Evolutionary conservation across 306 rosid genomes (phyloP), one percentile per base, ranked within the genome.

Genomic region (Crotalaria pallida): DNA sequence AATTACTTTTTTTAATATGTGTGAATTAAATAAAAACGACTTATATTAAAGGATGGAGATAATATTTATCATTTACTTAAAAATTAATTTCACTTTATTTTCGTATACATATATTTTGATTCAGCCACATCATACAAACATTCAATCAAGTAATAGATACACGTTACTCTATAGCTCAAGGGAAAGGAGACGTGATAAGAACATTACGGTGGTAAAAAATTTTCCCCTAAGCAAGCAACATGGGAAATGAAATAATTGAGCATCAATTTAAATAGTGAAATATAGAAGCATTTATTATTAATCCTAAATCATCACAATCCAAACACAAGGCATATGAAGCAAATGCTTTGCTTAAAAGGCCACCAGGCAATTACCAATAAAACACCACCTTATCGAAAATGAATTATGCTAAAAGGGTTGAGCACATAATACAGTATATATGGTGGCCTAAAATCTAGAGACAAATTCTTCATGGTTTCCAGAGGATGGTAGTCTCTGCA

Each of bases 401-500:
- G 38, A 41, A 52, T 12, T 10, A 69, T 33, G 50, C 45, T 43
- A 50, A 63, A 72, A 17, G 36, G 2, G 3, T 5, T 26, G 55
- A 69, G 45, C 26, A 60, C 26, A 24, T 12, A 45, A 44, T 17
- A 60, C 26, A 24, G 12, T 34, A 44, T 17, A 15, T 9, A n/a
- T 1, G 38, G 58, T 58, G 58, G 48, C 26, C 40, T 62, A 45
- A 11, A 52, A 55, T 53, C 29, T n/a, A 47, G n/a, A 80, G 64
- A 19, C 13, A 3, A 23, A 27, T 17, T 56, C 2, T 69, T 77
- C 76, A 88, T 61, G 88, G 86, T 15, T 85, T 80, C 88, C 85
- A 82, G 43, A 88, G 84, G 47, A 88, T 57, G 68, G 96, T 88
- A 8, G 96, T 86, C 17, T 88, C 91, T 6, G 89, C 91, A 10